Base-by-base conservation (phyloP, 257 asterid genomes). In the Datura wrightii region DNA sequence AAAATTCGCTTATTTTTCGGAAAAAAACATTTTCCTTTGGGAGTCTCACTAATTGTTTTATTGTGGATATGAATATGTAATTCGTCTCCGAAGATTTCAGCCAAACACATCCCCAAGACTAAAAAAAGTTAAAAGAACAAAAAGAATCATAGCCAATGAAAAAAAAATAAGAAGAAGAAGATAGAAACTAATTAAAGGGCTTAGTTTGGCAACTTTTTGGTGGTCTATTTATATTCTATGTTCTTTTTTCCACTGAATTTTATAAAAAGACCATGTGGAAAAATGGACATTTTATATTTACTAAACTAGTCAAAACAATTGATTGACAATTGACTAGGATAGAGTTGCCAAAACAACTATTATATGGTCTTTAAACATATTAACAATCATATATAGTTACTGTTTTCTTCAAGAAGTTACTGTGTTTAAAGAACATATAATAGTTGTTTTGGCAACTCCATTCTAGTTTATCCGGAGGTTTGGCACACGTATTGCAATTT, bases 381-480 rank as follows among this genome's bases (percentile, higher is more conserved):
- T 36, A 37, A 15, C 19, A 34, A 65, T 65, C 2, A 31, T 31
- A 24, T 24, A 16, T 34, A 65, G 34, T 65, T 13, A 44, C 71
- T 63, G n/a, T 62, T 62, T 62, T 62, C 70, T 10, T 62, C 16
- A 24, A 19, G 15, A 60, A 60, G 15, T 65, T 65, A 34, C n/a
- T 66, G 24, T 13, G 8, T 37, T 66, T 31, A 34, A 65, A 65
- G 71, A 34, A n/a, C 44, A 65, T 3, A 34, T 4, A 48, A 48
- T 46, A 48, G 54, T 15, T 65, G 71, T 65, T 66, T 66, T 66
- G 74, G 46, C 72, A 66, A 66, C 24, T 66, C 5, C 19, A 66
- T 13, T 6, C 48, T 66, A 36, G 15, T 65, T 24, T 24, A 24
- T 24, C 31, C 31, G 31, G 31, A 0, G 31, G 1, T 24, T 24